Evolutionary conservation across 2,329 filamentous ascomycete species (phyloP).

Genomic region (Herpotrichia juniperi): DNA sequence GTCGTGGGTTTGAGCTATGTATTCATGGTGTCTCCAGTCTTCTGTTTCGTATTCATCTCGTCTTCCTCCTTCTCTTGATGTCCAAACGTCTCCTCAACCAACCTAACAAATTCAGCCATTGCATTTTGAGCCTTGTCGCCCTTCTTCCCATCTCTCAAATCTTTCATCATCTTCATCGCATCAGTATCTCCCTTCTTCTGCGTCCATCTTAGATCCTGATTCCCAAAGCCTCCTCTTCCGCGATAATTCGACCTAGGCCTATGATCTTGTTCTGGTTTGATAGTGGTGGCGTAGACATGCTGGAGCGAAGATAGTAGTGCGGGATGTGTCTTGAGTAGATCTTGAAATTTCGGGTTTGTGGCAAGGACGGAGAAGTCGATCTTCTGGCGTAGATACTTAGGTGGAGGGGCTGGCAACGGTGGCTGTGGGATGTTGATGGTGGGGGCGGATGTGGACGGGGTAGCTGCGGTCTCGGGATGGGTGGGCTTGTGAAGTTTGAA

Average conservation of each 20-base stretch:
- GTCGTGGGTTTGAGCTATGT: too few relatives aligned
- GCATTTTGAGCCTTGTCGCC: conserved; percentile 44
- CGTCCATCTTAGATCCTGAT: conserved; percentile 28
- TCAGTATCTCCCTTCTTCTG: conserved; percentile 38
- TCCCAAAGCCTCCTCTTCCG: conserved; percentile 6
- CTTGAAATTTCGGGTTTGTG: conserved; percentile 32
- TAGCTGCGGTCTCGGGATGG: conserved; percentile 8
- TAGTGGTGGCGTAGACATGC: conserved; percentile 40
- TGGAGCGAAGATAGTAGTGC: conserved; percentile 31
- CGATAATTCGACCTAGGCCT: conserved; percentile 11
- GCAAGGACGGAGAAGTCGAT: conserved; percentile 39
- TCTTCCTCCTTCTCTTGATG: conserved; percentile 11
- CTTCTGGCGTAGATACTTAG: conserved; percentile 37
- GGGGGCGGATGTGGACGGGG: conserved; percentile 4
- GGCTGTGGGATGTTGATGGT: conserved; percentile 29
- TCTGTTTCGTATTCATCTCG: neutral
- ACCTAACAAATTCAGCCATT: conserved; percentile 47
- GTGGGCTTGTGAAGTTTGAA: conserved; percentile 39
- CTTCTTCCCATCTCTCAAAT: conserved; percentile 30
- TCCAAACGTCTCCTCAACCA: conserved; percentile 33
- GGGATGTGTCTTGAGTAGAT: conserved; percentile 34
- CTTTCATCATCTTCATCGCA: conserved; percentile 34
- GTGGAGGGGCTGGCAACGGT: conserved; percentile 31
- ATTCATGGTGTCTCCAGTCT: too few relatives aligned
- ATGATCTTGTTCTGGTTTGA: conserved; percentile 37